Base-by-base conservation (phyloP, 2,329 filamentous ascomycete genomes). In the Colletotrichum tofieldiae region DNA sequence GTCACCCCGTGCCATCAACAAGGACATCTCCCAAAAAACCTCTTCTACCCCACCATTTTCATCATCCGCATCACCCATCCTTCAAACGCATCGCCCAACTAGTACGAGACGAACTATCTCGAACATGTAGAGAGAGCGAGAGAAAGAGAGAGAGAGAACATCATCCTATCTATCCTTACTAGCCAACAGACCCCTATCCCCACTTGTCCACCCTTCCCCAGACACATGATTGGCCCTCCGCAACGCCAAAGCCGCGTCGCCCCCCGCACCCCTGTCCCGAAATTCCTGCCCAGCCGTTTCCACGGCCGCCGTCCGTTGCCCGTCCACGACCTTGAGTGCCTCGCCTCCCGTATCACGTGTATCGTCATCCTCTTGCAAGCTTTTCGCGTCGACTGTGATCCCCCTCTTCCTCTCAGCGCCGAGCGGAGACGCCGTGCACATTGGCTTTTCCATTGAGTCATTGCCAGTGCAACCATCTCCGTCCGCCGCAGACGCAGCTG, bases 151-250 rank as follows among this genome's bases (percentile, higher is more conserved):
- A 52, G 16, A 32, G 6, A 41, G 14, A 41, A 14, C 14, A 20
- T 37, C 32, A 14, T 1, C 52, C 51, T 35, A 9, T 7, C 26
- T 11, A 7, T 9, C 32, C 49, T 20, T 20, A 54, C 29, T 11
- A n/a, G 52, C 52, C 20, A 35, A 39, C 5, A 18, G n/a, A 23
- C 32, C 54, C 54, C 49, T 20, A 26, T 41, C 61, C 4, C 12
- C 26, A 32, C 39, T 56, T 35, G 26, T 65, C 51, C 51, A 11
- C 9, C 35, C 11, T 32, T 12, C 62, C 62, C 37, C 23, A 14
- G 26, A 41, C 26, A 18, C 39, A 12, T 65, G 51, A 65, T 65
- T 65, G 62, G 49, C 37, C 12, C 32, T 41, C 39, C 39, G 26
- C 18, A 45, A 60, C 56, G 56, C 51, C 51, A 54, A n/a, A 20